Conservation (phyloP, 495 filamentous ascomycete species). For the Ascobolus immersus region DNA sequence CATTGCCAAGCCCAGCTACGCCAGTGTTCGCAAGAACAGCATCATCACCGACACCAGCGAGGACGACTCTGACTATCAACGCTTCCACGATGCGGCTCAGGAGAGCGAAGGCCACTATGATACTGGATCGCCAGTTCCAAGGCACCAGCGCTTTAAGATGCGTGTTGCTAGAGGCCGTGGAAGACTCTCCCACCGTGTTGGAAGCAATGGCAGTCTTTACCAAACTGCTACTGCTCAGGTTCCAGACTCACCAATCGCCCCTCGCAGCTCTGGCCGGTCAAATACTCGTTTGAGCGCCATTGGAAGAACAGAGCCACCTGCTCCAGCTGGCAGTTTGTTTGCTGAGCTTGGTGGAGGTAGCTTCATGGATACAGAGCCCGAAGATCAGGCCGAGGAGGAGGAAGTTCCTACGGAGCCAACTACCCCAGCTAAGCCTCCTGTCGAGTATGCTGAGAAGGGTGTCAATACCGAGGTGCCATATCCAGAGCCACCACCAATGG, state of each 20-base stretch:
- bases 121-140: slow-evolving; percentile 4
- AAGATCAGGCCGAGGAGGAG: slow-evolving; percentile 10
- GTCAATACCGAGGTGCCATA: slow-evolving; percentile 57
- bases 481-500: slow-evolving; percentile 20
- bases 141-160: slow-evolving; percentile 11
- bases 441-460: slow-evolving; percentile 48
- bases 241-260: too few relatives aligned
- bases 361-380: slow-evolving; percentile 10
- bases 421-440: slow-evolving; percentile 18
- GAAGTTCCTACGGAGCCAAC: slow-evolving; percentile 2
- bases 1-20: slow-evolving; percentile 22
- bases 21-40: slow-evolving; percentile 30
- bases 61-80: slow-evolving; percentile 2
- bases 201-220: slow-evolving; percentile 1
- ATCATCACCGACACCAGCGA: slow-evolving; percentile 45
- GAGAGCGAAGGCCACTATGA: slow-evolving; percentile 5
- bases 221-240: too few relatives aligned
- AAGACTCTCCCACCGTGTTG: slow-evolving; percentile 7
- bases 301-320: too few relatives aligned
- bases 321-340: too few relatives aligned
- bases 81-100: neutral
- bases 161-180: slow-evolving; percentile 10
- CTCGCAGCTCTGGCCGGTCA: neutral
- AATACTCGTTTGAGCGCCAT: slow-evolving; percentile 41
- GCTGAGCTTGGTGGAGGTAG: slow-evolving; percentile 50